Percentiles rank a stretch among this genome's conserved stretches.
These are phyloP conservation scores for Fusarium anguioides DNA, from an alignment of 2,329 filamentous ascomycete genomes.

Conservation along the genomic window DNA sequence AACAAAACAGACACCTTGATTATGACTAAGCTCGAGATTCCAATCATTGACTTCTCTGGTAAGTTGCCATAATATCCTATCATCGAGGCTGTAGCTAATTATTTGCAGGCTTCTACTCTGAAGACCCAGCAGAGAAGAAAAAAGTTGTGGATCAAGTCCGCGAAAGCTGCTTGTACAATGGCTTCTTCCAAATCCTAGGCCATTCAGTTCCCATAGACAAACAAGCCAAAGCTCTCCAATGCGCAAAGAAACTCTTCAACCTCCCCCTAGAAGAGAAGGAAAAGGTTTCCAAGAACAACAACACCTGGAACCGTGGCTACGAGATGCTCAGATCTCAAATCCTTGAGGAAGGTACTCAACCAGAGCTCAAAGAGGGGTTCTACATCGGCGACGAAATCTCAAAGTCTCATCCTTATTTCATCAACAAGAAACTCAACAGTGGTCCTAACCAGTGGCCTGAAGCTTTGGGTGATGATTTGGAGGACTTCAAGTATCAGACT, in stretches of 20 bases:
- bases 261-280: constrained; percentile 59
- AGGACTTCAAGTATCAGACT: constrained; percentile 52
- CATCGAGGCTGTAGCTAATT: background rate
- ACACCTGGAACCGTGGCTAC: constrained; percentile 61
- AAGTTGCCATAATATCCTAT: rapidly evolving
- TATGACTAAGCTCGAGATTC: constrained; percentile 7
- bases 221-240: background rate
- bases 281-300: constrained; percentile 52
- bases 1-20: background rate
- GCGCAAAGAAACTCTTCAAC: constrained; percentile 46
- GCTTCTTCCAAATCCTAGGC: constrained; percentile 4
- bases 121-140: background rate
- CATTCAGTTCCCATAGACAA: background rate
- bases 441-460: constrained; percentile 59
- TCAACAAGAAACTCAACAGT: constrained; percentile 54
- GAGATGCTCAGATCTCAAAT: constrained; percentile 60
- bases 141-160: constrained; percentile 1
- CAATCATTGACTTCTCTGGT: constrained; percentile 5
- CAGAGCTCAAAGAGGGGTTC: constrained; percentile 59
- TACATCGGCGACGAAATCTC: constrained; percentile 55
- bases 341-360: constrained; percentile 56
- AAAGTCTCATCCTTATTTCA: constrained; percentile 54
- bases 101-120: background rate
- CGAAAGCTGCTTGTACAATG: constrained; percentile 2
- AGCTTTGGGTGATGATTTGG: constrained; percentile 51